Percentiles rank a stretch among this genome's conserved stretches.
Conservation (phyloP, 2,329 filamentous ascomycete species). For the Microascus cirrosus region DNA sequence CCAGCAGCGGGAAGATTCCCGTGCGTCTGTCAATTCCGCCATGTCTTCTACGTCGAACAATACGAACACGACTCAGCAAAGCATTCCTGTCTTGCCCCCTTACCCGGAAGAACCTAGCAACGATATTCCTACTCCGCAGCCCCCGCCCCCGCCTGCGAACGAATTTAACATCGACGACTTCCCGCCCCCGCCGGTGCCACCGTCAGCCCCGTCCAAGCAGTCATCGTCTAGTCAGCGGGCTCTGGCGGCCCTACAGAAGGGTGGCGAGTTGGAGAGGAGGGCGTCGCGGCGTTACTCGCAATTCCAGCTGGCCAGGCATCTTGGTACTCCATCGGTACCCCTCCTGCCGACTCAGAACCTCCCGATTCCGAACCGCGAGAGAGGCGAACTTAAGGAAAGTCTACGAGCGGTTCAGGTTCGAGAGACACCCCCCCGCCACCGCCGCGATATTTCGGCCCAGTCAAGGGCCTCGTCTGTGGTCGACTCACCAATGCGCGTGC, state of each 20-base stretch:
- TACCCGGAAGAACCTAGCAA: constrained; percentile 43
- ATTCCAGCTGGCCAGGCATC: constrained; percentile 92
- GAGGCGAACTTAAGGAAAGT: constrained; percentile 70
- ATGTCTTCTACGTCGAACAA: constrained; percentile 62
- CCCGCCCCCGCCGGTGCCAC: constrained; percentile 53
- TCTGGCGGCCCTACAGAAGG: constrained; percentile 78
- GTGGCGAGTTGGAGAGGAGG: constrained; percentile 82
- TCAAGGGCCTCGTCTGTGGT: constrained; percentile 18
- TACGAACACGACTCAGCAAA: constrained; percentile 61
- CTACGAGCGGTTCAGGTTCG: constrained; percentile 55
- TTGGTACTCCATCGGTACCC: constrained; percentile 71
- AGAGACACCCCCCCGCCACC: constrained; percentile 35
- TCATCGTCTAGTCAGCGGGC: constrained; percentile 59
- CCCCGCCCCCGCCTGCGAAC: constrained; percentile 28
- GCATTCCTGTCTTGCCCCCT: constrained; percentile 61
- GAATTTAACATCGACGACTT: constrained; percentile 53
- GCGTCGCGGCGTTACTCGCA: constrained; percentile 90
- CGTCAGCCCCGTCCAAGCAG: constrained; percentile 37
- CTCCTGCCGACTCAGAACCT: constrained; percentile 76
- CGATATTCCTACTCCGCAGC: constrained; percentile 17
- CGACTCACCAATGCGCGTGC: constrained; percentile 4
- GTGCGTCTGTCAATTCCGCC: constrained; percentile 31
- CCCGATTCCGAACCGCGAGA: constrained; percentile 74
- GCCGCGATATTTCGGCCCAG: constrained; percentile 33
- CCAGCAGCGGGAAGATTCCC: constrained; percentile 37